phyloP scores from a whole-genome alignment of 2,329 filamentous ascomycete species.

The Nemania serpens region DNA sequence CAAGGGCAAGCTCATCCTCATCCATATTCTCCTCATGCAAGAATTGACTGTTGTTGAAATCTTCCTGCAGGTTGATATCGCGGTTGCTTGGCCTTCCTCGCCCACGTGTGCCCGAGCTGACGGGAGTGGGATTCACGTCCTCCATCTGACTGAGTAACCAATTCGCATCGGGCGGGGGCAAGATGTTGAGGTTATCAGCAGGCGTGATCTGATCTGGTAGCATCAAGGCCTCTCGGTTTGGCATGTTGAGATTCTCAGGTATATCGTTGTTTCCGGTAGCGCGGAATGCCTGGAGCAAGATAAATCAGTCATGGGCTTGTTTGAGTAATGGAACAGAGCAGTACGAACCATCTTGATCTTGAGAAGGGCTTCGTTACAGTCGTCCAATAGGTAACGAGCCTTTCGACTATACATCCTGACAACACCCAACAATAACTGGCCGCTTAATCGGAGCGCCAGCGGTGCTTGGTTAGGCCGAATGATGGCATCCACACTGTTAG shows the following conservation, averaged over 20 bases:
- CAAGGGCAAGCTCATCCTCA: constrained; percentile 62
- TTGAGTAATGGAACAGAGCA: background rate
- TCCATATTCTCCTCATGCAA: constrained; percentile 67
- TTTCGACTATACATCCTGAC: constrained; percentile 98
- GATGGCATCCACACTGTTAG: constrained; percentile 93
- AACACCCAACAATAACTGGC: constrained; percentile 91
- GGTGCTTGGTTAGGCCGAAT: constrained; percentile 91
- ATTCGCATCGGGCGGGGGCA: constrained; percentile 87
- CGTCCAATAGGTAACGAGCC: constrained; percentile 92
- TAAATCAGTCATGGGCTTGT: constrained; percentile 41
- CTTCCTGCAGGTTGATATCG: constrained; percentile 71
- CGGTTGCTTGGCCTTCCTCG: constrained; percentile 54
- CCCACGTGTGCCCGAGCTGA: constrained; percentile 61
- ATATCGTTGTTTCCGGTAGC: constrained; percentile 94
- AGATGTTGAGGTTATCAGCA: constrained; percentile 75
- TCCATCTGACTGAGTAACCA: constrained; percentile 80
- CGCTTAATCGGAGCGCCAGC: constrained; percentile 90
- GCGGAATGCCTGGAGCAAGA: constrained; percentile 75
- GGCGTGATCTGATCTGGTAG: constrained; percentile 93
- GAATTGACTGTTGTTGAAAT: constrained; percentile 78
- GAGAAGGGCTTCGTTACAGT: constrained; percentile 95
- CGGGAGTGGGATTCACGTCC: constrained; percentile 58
- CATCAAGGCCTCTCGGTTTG: constrained; percentile 83
- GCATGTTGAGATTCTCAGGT: constrained; percentile 77
- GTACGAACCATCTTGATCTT: constrained; percentile 91